Evolutionary conservation across 768 basidiomycete species (phyloP), one percentile per base, ranked within the genome.

Genomic region (Amanita polypyramis): DNA sequence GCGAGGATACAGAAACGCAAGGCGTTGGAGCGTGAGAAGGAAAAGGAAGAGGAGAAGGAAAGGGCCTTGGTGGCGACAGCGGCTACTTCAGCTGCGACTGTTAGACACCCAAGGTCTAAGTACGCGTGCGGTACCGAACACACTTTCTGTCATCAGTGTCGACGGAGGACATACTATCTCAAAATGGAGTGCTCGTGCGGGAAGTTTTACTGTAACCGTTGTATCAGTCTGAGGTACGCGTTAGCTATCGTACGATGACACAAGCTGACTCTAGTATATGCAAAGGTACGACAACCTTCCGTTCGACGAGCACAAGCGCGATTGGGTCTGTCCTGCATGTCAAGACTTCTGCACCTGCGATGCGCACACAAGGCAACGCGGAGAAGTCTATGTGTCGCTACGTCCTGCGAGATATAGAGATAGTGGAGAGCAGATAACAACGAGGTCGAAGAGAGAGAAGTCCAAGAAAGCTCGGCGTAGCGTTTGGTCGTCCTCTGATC

Each of bases 291-390:
- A 55, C 5, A 55, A 58, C 2, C 25, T 55, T 23, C 43, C 45
- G 5, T 63, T 61, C 43, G 50, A 59, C 32, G 43, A 54, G 17
- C 36, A 51, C 0, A 25, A 46, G 7, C 15, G 49, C 21, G 45
- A 54, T 14, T 72, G 70, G 44, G 47, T 54, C 19, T 80, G 79
- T 53, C 78, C 78, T 0, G 53, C 20, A 11, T 80, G 77, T 54
- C 54, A 56, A 2, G 54, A 61, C 9, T 68, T 52, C 9, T 80
- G 78, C 58, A 75, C 71, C 38, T 80, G 78, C 55, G 70, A 73
- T 9, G 0, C 4, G 0, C 79, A 77, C 53, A 63, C 69, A 11
- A 52, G 58, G 21, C 65, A 52, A 49, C 67, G 77, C 4, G 75
- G 76, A 4, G 77, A 75, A 43, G 52, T 57, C 9, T 77, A 75